Evolutionary conservation across 441 rosid species (phyloP).

Genomic region (Eruca vesicaria): DNA sequence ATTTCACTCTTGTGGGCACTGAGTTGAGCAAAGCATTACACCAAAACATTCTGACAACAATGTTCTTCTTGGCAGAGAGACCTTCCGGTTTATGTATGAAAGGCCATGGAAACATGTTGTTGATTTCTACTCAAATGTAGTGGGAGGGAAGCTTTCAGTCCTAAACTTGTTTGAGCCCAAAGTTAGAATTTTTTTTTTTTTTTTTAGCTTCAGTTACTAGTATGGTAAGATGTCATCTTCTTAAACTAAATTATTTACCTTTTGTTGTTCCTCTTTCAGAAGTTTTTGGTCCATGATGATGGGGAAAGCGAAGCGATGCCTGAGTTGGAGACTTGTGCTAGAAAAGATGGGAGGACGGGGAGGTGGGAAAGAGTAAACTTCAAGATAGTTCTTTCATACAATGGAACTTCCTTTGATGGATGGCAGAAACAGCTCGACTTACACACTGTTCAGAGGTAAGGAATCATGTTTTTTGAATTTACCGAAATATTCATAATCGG

Average conservation of each 20-base stretch:
- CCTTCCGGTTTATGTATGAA: slow-evolving; percentile 64
- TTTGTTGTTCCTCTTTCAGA: slow-evolving; percentile 23
- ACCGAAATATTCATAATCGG: not conserved
- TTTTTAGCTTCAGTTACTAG: not conserved
- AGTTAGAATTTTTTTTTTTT: slow-evolving; percentile 38
- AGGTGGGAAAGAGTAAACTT: slow-evolving; percentile 85
- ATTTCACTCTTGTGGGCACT: not conserved
- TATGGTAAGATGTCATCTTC: not conserved
- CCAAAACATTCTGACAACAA: not conserved
- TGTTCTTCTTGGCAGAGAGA: slow-evolving; percentile 45
- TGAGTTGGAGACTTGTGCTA: slow-evolving; percentile 34
- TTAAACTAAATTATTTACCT: not conserved
- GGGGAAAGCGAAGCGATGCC: slow-evolving; percentile 28
- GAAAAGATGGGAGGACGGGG: slow-evolving; percentile 47
- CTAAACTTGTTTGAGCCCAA: slow-evolving; percentile 46
- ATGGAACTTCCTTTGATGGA: slow-evolving; percentile 88
- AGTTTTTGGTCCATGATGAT: slow-evolving; percentile 38
- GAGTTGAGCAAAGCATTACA: too few species aligned
- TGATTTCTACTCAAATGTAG: slow-evolving; percentile 63
- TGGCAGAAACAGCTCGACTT: slow-evolving; percentile 96
- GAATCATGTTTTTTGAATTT: slow-evolving; percentile 15
- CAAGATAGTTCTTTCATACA: slow-evolving; percentile 78
- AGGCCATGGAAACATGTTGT: slow-evolving; percentile 79
- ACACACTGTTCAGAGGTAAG: slow-evolving; percentile 86
- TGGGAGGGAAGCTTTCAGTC: slow-evolving; percentile 47